These are phyloP conservation scores for Lentinula raphanica DNA, from an alignment of 768 basidiomycete species.

Conservation along the genomic window DNA sequence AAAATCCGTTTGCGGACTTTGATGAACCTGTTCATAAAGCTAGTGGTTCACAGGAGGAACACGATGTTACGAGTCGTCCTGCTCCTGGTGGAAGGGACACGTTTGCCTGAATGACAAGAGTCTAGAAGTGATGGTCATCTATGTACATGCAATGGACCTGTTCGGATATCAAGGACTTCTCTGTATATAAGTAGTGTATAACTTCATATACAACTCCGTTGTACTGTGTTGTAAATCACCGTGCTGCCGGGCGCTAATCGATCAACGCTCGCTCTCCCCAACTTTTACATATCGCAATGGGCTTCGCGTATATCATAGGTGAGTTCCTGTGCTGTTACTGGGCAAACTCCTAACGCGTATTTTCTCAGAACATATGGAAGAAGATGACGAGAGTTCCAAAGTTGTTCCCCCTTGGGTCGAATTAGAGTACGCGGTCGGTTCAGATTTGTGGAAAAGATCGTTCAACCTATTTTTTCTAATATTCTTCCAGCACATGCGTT, in stretches of 20 bases:
- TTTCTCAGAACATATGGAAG: conserved; percentile 86
- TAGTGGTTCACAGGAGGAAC: conserved; percentile 22
- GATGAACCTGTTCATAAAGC: conserved; percentile 23
- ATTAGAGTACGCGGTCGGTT: conserved; percentile 78
- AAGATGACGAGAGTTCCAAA: conserved; percentile 71
- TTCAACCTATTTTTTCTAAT: no score
- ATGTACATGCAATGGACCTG: background rate
- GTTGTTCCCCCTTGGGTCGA: conserved; percentile 87
- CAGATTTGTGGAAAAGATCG: no score
- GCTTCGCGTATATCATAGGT: conserved; percentile 4
- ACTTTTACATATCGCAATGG: background rate
- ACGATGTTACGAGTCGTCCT: conserved; percentile 39
- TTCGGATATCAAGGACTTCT: background rate
- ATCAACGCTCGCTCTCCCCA: background rate
- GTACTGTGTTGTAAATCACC: background rate
- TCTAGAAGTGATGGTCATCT: background rate
- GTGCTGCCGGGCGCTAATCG: background rate
- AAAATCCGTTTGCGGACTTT: conserved; percentile 56
- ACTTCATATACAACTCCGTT: background rate
- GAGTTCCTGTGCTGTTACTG: background rate
- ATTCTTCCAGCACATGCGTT: conserved; percentile 78
- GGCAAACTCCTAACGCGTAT: background rate
- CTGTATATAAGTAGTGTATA: background rate
- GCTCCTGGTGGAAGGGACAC: conserved; percentile 28
- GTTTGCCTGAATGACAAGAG: conserved; percentile 10